Conservation (phyloP, 2,329 filamentous ascomycete species). For the Rhynchosporium secalis region DNA sequence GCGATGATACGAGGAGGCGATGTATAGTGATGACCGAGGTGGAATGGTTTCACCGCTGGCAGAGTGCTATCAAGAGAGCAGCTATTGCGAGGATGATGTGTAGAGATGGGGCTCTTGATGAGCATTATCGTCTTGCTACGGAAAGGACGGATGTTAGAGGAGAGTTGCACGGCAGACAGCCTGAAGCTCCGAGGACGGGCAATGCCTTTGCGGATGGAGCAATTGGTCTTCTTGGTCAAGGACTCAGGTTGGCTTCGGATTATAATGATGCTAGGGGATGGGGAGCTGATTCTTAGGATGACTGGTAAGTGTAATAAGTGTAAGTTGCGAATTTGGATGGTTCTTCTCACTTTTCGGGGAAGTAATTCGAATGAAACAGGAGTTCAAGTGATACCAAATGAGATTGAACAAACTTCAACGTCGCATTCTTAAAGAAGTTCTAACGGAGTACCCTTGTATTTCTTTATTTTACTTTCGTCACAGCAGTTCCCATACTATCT, state of each 20-base stretch:
- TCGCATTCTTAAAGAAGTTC: too few relatives aligned
- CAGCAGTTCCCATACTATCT: too few relatives aligned
- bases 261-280: slow-evolving; percentile 31
- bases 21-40: slow-evolving; percentile 44
- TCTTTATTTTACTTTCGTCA: too few relatives aligned
- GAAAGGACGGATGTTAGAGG: slow-evolving; percentile 39
- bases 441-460: too few relatives aligned
- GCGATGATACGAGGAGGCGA: slow-evolving; percentile 23
- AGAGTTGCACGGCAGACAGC: slow-evolving; percentile 14
- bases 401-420: too few relatives aligned
- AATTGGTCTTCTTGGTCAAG: slow-evolving; percentile 48
- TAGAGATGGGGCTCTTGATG: slow-evolving; percentile 55
- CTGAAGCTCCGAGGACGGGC: slow-evolving; percentile 37
- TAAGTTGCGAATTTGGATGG: not conserved
- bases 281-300: slow-evolving; percentile 33
- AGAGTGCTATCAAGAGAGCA: slow-evolving; percentile 57
- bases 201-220: slow-evolving; percentile 45
- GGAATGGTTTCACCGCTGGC: slow-evolving; percentile 65
- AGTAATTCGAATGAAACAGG: too few relatives aligned
- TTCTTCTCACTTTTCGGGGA: too few relatives aligned
- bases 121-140: slow-evolving; percentile 53
- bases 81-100: slow-evolving; percentile 51
- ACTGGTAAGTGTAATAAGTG: not conserved
- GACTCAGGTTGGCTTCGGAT: slow-evolving; percentile 37
- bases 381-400: not conserved